Evolutionary conservation across 1,284 basidiomycete species (phyloP), one percentile per base, ranked within the genome.

Genomic region (Quambalaria eucalypti): DNA sequence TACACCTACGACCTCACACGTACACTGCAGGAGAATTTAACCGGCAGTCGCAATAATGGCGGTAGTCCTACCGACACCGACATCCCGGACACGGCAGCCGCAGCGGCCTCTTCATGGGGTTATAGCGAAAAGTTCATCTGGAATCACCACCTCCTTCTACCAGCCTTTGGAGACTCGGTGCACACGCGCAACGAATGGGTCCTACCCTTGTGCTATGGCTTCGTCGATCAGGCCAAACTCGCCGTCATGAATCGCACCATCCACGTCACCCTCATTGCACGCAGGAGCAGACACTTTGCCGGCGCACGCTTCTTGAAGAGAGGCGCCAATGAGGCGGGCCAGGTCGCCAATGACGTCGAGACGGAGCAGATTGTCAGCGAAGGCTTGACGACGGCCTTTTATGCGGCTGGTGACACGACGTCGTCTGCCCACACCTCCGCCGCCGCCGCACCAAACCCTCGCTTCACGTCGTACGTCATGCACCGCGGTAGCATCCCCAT

Each of bases 301-400:
- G 95, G 95, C 21, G 91, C 92, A 2, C 82, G 95, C 26, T 99
- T 95, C 78, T 78, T 97, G 29, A 97, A 93, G 60, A 83, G 95
- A 54, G 95, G 95, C 1, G 88, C 92, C 21, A 92, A 96, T 68
- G 87, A 92, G 64, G 48, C 62, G 5, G 95, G 95, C 1, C 89
- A 96, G 71, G 95, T 98, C 1, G 95, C 93, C 1, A 99, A 99
- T 69, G 95, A 98, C 77, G 95, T 99, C 2, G 95, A 99, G 77
- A 97, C 92, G 0, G 95, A 99, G 71, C 95, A 99, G 72, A 95
- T 98, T 51, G 92, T 98, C 0, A 90, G 87, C 2, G 93, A 98
- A 72, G 88, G 90, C 0, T 77, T 92, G 6, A 93, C 90, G 0
- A 98, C 65, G 1, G 61, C 73, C 4, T 73, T 75, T 55, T 75